These are phyloP conservation scores for Trichoderma gracile DNA, from an alignment of 2,329 filamentous ascomycete species.

Conservation along the genomic window DNA sequence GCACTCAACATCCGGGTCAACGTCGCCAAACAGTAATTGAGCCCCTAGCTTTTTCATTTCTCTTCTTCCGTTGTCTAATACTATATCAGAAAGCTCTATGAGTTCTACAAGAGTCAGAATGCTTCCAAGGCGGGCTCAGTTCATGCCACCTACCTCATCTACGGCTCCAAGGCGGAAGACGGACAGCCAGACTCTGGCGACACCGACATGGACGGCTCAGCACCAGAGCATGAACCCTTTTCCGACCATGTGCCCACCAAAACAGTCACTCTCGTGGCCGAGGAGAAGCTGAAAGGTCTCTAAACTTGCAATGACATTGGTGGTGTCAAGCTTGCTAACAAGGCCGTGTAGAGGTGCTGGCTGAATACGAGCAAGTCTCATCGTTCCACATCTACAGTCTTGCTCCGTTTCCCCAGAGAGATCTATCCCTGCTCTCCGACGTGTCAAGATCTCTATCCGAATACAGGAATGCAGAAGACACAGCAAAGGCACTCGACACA, in stretches of 20 bases:
- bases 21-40: slow-evolving; percentile 77
- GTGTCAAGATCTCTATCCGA: slow-evolving; percentile 63
- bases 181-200: slow-evolving; percentile 56
- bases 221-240: slow-evolving; percentile 50
- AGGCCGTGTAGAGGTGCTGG: slow-evolving; percentile 57
- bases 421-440: slow-evolving; percentile 71
- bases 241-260: slow-evolving; percentile 55
- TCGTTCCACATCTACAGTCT: slow-evolving; percentile 89
- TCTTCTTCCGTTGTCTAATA: background rate
- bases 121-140: slow-evolving; percentile 73
- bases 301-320: slow-evolving; percentile 23
- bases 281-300: slow-evolving; percentile 70
- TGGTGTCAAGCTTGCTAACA: background rate
- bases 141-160: slow-evolving; percentile 91
- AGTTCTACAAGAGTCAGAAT: slow-evolving; percentile 83
- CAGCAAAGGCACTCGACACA: slow-evolving; percentile 56
- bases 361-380: slow-evolving; percentile 68
- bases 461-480: slow-evolving; percentile 59
- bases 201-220: slow-evolving; percentile 69
- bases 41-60: background rate
- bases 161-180: slow-evolving; percentile 60
- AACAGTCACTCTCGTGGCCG: slow-evolving; percentile 66
- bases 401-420: slow-evolving; percentile 65
- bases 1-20: slow-evolving; percentile 83
- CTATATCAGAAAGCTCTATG: slow-evolving; percentile 74